A percentile compares a stretch with the other conserved stretches of the same genome.
Conservation (phyloP, 2,329 filamentous ascomycete species). For the Paecilomyces dactylethromorphus region DNA sequence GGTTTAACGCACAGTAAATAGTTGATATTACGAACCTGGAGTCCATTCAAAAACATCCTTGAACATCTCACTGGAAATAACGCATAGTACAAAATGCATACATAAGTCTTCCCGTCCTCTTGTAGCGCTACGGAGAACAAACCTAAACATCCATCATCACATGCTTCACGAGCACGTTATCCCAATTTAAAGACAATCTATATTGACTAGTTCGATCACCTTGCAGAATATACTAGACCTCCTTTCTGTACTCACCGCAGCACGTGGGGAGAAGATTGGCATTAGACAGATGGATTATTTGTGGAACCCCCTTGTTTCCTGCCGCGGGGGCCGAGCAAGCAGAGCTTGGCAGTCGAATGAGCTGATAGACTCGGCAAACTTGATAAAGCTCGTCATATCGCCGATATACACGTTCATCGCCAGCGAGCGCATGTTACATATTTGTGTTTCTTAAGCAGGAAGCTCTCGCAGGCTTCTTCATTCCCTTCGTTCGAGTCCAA, state of each 20-base stretch:
- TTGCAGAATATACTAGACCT: neutral
- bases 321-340: neutral
- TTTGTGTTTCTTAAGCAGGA: neutral
- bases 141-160: no score
- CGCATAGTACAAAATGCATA: neutral
- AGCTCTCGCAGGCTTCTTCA: neutral
- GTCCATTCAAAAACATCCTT: neutral
- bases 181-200: no score
- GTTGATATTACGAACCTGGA: neutral
- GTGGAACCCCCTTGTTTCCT: neutral
- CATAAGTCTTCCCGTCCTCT: no score
- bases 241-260: neutral
- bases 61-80: neutral
- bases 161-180: no score
- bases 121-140: no score
- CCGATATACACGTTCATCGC: neutral
- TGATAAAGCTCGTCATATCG: neutral
- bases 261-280: conserved; percentile 14
- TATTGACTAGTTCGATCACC: no score
- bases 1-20: neutral
- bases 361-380: neutral
- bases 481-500: neutral
- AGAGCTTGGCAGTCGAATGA: neutral
- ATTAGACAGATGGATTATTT: neutral
- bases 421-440: neutral